Evolutionary conservation across 352 stramenopile species (phyloP).

Genomic region (Thalassiosira hispida): DNA sequence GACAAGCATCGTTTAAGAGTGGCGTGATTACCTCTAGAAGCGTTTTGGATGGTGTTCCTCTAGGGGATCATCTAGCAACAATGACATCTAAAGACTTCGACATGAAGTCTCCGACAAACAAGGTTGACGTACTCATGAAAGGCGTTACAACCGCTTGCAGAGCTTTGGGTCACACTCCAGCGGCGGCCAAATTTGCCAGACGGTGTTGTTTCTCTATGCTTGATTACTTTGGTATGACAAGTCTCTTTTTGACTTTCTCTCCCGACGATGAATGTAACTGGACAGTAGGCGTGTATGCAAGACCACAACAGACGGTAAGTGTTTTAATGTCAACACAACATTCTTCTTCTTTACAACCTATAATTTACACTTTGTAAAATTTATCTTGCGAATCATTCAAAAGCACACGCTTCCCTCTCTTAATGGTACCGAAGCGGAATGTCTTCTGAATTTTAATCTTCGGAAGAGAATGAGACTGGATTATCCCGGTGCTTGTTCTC

Average conservation of each 20-base stretch:
- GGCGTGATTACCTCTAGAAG: constrained; percentile 15
- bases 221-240: neutral
- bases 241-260: neutral
- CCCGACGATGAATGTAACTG: neutral
- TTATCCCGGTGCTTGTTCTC: constrained; percentile 30
- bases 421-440: constrained; percentile 2
- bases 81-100: constrained; percentile 20
- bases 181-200: neutral
- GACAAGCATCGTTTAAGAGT: constrained; percentile 4
- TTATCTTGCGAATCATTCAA: neutral
- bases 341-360: neutral
- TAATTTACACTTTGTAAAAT: neutral
- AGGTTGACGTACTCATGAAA: neutral
- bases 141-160: constrained; percentile 3
- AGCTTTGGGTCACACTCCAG: neutral
- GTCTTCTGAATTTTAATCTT: constrained; percentile 11
- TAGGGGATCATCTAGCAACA: constrained; percentile 18
- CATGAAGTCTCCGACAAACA: neutral
- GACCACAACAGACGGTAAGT: neutral
- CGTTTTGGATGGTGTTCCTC: neutral
- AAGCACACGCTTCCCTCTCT: constrained; percentile 8
- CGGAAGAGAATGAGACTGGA: constrained; percentile 3
- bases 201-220: neutral
- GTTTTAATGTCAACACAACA: neutral
- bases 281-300: neutral